Base-by-base conservation (phyloP, 2,329 filamentous ascomycete species). In the Aureobasidium vineae region DNA sequence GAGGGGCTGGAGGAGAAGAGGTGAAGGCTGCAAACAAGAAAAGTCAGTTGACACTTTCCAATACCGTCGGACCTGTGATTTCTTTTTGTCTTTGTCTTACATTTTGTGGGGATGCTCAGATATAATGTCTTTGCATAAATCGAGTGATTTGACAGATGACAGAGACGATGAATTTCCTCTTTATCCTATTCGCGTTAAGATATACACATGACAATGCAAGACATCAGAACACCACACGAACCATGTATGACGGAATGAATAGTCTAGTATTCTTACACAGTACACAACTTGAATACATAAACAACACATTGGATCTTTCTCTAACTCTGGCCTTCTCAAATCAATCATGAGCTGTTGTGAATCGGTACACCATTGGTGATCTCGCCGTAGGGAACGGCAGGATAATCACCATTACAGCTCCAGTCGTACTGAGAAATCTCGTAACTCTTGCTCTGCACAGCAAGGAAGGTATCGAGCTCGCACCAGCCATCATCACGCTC, bases 401-500 rank as follows among this genome's bases (percentile, higher is more conserved):
- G 74, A 69, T 84, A 86, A 3, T 88, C 79, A 2, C 79, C 89
- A 74, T 86, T 87, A 73, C 90, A 93, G 43, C 87, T 83, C 72
- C 85, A 83, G 19, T 90, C 84, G 72, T 84, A 92, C 71, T 84
- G 76, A 3, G 88, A 87, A 68, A 82, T 77, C 21, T 79, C 80
- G 41, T 85, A 75, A 81, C 87, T 87, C 68, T 78, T 79, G 68
- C 86, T 80, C 77, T 89, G 86, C 5, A 87, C 79, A 68, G 84
- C 75, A 50, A 92, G 72, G 72, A 92, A 92, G 0, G 87, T 87
- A 3, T 82, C 81, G 57, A 92, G 75, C 73, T 92, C 89, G 73
- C 90, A 92, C 89, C 90, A 92, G 0, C 90, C 90, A 75, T 92
- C 90, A 50, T 87, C 83, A 5, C 90, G 79, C 13, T 81, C 73